These are phyloP conservation scores for Acacia pycnantha DNA, from an alignment of 331 rosid species.

Conservation along the genomic window DNA sequence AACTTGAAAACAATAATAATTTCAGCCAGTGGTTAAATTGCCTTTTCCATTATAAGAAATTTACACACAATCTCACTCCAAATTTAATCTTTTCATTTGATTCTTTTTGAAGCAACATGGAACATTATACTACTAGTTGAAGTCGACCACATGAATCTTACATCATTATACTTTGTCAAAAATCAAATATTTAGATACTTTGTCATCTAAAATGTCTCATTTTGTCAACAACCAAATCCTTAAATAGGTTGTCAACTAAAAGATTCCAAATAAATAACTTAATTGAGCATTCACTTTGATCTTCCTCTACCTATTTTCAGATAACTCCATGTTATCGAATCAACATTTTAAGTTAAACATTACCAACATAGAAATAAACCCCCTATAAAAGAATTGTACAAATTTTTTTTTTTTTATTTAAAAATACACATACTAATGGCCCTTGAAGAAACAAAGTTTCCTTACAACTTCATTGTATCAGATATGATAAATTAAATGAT, in stretches of 20 bases:
- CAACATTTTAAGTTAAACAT: neutral
- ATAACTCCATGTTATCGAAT: neutral
- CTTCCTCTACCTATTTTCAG: neutral
- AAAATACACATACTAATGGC: neutral
- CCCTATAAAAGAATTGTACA: neutral
- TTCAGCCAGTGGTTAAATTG: neutral
- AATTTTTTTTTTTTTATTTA: neutral
- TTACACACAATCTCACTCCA: too few species aligned
- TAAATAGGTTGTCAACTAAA: too few species aligned
- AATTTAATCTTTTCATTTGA: neutral
- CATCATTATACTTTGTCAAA: too few species aligned
- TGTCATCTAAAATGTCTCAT: too few species aligned
- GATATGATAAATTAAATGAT: neutral
- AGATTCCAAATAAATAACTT: too few species aligned
- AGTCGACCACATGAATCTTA: too few species aligned
- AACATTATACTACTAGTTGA: too few species aligned
- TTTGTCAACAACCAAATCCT: too few species aligned
- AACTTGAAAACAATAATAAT: neutral
- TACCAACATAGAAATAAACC: neutral
- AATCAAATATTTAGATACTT: too few species aligned
- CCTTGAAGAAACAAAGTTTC: neutral
- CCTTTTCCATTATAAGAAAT: neutral
- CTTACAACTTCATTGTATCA: neutral
- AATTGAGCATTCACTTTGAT: too few species aligned
- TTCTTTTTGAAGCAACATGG: too few species aligned